phyloP scores from a whole-genome alignment of 768 basidiomycete genomes.

The Leccinum barrowsii region DNA sequence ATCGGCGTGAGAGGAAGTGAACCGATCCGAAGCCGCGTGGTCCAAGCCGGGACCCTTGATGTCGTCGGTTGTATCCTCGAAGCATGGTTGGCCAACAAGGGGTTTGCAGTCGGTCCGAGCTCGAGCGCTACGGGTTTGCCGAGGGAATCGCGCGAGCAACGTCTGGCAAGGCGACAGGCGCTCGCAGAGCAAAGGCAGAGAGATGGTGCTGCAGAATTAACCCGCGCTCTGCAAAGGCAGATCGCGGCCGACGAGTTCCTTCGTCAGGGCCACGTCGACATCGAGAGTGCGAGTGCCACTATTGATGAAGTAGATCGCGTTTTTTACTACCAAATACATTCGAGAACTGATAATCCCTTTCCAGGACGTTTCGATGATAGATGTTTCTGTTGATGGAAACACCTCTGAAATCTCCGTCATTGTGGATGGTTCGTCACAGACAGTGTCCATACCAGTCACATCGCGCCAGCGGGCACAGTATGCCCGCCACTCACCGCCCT shows the following conservation, averaged over 20 bases:
- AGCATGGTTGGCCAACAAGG: slow-evolving; percentile 86
- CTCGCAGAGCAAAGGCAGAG: slow-evolving; percentile 53
- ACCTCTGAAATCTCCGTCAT: slow-evolving; percentile 23
- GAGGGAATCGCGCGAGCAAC: slow-evolving; percentile 71
- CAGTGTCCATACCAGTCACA: slow-evolving; percentile 18
- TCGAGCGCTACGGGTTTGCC: slow-evolving; percentile 71
- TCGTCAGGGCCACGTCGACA: slow-evolving; percentile 8
- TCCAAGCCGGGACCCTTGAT: slow-evolving; percentile 90
- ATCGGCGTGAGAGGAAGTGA: slow-evolving; percentile 96
- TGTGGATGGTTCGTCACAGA: slow-evolving; percentile 18
- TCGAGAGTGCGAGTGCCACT: slow-evolving; percentile 3
- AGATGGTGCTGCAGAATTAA: slow-evolving; percentile 51
- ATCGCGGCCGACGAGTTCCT: slow-evolving; percentile 35
- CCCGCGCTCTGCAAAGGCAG: slow-evolving; percentile 55
- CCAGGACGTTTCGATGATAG: slow-evolving; percentile 35
- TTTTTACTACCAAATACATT: background rate
- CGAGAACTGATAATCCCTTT: slow-evolving; percentile 9
- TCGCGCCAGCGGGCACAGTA: slow-evolving; percentile 18
- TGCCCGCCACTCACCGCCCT: slow-evolving; percentile 19
- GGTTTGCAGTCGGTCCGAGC: slow-evolving; percentile 82
- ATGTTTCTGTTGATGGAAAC: slow-evolving; percentile 16
- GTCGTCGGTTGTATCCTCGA: slow-evolving; percentile 93
- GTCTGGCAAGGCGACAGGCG: slow-evolving; percentile 58
- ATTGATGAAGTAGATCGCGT: slow-evolving; percentile 26
- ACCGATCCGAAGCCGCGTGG: slow-evolving; percentile 84